Percentiles rank a stretch among this genome's conserved stretches.
These are phyloP conservation scores for Mycena pura DNA, from an alignment of 768 basidiomycete species.

Conservation along the genomic window DNA sequence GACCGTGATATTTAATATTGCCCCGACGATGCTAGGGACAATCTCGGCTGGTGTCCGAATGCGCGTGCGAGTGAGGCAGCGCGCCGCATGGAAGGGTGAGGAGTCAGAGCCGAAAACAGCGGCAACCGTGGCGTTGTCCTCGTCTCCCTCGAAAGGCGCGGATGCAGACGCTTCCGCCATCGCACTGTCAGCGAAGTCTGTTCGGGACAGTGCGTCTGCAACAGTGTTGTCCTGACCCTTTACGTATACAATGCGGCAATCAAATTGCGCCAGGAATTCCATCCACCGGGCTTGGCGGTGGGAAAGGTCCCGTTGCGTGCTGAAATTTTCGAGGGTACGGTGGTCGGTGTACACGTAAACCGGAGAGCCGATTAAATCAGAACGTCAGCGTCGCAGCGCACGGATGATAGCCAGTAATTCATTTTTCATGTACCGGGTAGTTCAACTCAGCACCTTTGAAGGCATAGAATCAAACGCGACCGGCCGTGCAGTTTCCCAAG, in stretches of 20 bases:
- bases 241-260: slow-evolving; percentile 42
- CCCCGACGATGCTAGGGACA: neutral
- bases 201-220: slow-evolving; percentile 45
- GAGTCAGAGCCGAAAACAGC: neutral
- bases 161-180: neutral
- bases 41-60: neutral
- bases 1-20: neutral
- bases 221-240: slow-evolving; percentile 41
- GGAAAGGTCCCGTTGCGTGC: neutral
- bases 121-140: neutral
- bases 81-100: neutral
- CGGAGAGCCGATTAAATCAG: neutral
- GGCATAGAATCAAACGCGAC: neutral
- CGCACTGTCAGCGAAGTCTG: neutral
- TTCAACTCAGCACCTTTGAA: neutral
- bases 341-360: too few relatives aligned
- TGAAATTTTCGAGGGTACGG: neutral
- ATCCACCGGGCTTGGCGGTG: slow-evolving; percentile 34
- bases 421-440: too few relatives aligned
- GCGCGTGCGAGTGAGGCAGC: neutral
- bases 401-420: neutral
- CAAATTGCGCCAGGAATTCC: slow-evolving; percentile 43
- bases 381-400: neutral
- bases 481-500: neutral
- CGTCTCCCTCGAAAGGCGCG: neutral